Conservation (phyloP, 257 asterid species). For the Ilex aquifolium region DNA sequence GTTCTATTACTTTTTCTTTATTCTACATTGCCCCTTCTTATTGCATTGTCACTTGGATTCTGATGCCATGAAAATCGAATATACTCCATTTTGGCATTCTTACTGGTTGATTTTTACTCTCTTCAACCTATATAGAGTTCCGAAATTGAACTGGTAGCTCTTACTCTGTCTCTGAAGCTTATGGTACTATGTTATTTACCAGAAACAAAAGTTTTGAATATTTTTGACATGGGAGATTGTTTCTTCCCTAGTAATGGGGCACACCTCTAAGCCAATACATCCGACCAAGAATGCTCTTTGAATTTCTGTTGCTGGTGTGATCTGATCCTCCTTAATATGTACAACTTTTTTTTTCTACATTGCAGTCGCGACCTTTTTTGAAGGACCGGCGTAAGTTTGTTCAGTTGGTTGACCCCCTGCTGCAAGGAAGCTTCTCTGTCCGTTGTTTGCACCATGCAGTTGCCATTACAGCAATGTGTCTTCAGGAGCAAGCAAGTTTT, state of each 20-base stretch:
- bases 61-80: neutral
- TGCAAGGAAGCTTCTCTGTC: slow-evolving; percentile 35
- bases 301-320: neutral
- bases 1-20: no score
- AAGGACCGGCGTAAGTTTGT: slow-evolving; percentile 39
- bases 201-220: no score
- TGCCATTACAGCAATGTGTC: slow-evolving; percentile 62
- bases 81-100: no score
- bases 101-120: neutral
- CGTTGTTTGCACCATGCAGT: slow-evolving; percentile 56
- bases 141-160: neutral
- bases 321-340: neutral
- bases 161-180: neutral
- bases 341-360: neutral
- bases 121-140: no score
- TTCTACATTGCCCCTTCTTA: no score
- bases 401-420: slow-evolving; percentile 55
- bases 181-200: neutral
- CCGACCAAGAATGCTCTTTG: neutral
- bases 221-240: neutral
- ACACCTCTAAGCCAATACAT: neutral
- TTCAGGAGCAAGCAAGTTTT: slow-evolving; percentile 52
- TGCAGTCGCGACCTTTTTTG: slow-evolving; percentile 57
- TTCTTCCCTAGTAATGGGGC: neutral
- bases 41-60: neutral